Base-by-base conservation (phyloP, 805 yeast genomes). In the Naumovozyma castellii region DNA sequence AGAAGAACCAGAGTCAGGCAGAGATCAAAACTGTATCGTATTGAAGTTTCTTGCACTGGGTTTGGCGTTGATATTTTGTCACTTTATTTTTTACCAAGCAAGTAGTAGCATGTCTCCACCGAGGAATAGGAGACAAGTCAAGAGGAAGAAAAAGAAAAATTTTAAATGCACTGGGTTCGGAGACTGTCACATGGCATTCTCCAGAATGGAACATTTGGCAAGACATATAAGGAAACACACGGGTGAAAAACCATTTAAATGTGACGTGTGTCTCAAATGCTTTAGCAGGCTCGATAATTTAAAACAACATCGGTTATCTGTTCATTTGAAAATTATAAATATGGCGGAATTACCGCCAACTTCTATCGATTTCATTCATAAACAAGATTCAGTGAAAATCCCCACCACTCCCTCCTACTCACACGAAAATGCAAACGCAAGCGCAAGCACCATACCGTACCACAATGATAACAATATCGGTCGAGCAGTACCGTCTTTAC, bases 161-260 rank as follows among this genome's bases (percentile, higher is more conserved):
- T 87, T 86, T 63, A 88, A 79, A 53, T 87, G 96, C 61, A 68
- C 83, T 0, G 95, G 95, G 2, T 87, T 73, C 56, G 85, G 86
- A 16, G 87, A 82, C 47, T 87, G 97, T 62, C 68, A 66, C 42
- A 88, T 87, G 94, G 75, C 86, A 8, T 87, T 87, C 60, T 84
- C 95, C 2, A 69, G 96, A 37, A 80, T 90, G 9, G 96, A 88
- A 58, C 96, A 88, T 61, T 70, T 87, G 49, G 94, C 95, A 2
- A 69, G 97, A 43, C 97, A 87, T 64, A 81, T 85, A 41, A 67
- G 95, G 43, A 87, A 87, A 52, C 97, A 87, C 59, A 88, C 96
- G 1, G 96, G 96, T 31, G 97, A 87, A 60, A 68, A 95, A 41
- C 97, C 97, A 3, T 87, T 85, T 57, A 75, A 82, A 37, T 87